Evolutionary conservation across 306 rosid genomes (phyloP), one percentile per base, ranked within the genome.

Genomic region (Pueraria montana): DNA sequence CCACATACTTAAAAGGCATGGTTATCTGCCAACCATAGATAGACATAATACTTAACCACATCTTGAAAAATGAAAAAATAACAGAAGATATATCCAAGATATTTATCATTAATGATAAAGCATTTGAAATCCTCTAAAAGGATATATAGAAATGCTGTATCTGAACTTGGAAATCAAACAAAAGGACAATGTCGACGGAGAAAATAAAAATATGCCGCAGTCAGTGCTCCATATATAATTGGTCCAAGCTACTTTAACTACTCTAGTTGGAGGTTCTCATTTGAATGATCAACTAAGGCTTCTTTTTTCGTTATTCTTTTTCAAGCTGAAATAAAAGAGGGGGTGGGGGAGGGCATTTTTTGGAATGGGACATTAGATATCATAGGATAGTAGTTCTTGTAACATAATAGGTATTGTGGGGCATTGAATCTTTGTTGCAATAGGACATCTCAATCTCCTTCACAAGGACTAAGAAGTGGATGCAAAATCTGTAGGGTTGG

Each of bases 371-470:
- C 30, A 59, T 59, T 27, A 26, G 20, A 62, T 30, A 62, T 27
- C 45, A 14, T 30, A 74, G 27, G 16, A 67, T 23, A 63, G 76
- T 4, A 65, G 21, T 8, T 4, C 1, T 80, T 32, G 46, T 45
- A 18, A 16, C 74, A 67, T 67, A 32, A 27, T 55, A 32, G 18
- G 24, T 56, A 43, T 43, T 43, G 72, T 21, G 42, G 66, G 73
- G 52, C 27, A 63, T 64, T 84, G 71, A 84, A 52, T 53, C 70
- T 42, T 72, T 58, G 69, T 27, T 50, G 76, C 72, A 65, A 74
- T 43, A 62, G 67, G 45, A 63, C 80, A 77, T 78, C 83, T 72
- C 72, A 80, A 65, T 17, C 79, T 36, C 34, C 72, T 38, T 48
- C 65, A 66, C 20, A 32, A 48, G 65, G 71, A 74, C 62, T 21